Evolutionary conservation across 2,329 filamentous ascomycete genomes (phyloP).

Genomic region (Ophiostoma perfectum): DNA sequence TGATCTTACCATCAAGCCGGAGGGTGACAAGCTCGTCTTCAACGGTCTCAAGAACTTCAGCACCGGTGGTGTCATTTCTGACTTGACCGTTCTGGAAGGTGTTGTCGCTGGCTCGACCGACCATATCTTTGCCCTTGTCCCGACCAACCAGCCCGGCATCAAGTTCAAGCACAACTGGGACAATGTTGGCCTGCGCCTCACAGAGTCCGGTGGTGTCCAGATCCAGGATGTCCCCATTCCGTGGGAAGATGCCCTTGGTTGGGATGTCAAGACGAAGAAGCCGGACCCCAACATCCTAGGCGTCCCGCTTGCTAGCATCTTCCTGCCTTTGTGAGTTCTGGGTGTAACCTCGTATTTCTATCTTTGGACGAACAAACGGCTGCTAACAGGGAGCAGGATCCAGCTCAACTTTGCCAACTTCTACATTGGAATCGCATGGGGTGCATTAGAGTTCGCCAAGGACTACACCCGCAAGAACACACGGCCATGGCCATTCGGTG

Average conservation of each 20-base stretch:
- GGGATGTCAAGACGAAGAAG: constrained; percentile 46
- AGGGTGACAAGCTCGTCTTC: constrained; percentile 53
- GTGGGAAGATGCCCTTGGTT: constrained; percentile 59
- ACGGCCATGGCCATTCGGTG: constrained; percentile 58
- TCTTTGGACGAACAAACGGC: too few relatives aligned
- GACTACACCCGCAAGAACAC: constrained; percentile 54
- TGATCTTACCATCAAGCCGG: constrained; percentile 51
- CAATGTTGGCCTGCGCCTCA: constrained; percentile 58
- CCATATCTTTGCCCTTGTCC: constrained; percentile 59
- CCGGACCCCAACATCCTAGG: constrained; percentile 46
- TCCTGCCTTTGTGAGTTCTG: constrained; percentile 47
- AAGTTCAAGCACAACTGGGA: constrained; percentile 59
- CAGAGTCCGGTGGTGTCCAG: constrained; percentile 57
- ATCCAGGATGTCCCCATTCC: constrained; percentile 53
- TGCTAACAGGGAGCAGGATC: constrained; percentile 34
- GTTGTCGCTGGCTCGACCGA: constrained; percentile 52
- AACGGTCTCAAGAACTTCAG: constrained; percentile 62
- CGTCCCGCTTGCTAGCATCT: constrained; percentile 51
- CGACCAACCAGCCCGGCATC: constrained; percentile 53
- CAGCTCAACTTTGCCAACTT: constrained; percentile 63
- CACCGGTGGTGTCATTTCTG: constrained; percentile 61
- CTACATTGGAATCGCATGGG: constrained; percentile 58
- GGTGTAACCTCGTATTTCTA: neutral
- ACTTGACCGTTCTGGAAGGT: constrained; percentile 61
- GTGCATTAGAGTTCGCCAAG: constrained; percentile 50